A percentile compares a stretch with the other conserved stretches of the same genome.
These are phyloP conservation scores for Camelina laxa DNA, from an alignment of 345 rosid genomes.

Conservation along the genomic window DNA sequence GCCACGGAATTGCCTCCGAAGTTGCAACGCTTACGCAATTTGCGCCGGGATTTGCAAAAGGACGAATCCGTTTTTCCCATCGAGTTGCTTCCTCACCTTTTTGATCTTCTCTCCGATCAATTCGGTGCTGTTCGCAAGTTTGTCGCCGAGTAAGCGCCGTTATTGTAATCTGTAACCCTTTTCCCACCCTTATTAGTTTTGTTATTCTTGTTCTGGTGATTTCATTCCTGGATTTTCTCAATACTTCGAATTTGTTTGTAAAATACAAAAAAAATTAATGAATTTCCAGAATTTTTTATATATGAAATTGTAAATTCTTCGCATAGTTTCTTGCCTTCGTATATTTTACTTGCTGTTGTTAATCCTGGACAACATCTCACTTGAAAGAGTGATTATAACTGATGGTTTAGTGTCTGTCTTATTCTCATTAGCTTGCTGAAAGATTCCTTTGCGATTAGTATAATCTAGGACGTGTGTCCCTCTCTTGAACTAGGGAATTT, in stretches of 20 bases:
- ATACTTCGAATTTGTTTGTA: not conserved
- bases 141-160: constrained; percentile 64
- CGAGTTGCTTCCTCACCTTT: constrained; percentile 73
- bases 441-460: not conserved
- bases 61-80: constrained; percentile 52
- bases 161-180: not conserved
- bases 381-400: constrained; percentile 25
- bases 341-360: not conserved
- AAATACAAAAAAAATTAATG: not conserved
- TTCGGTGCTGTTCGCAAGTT: constrained; percentile 79
- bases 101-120: constrained; percentile 70
- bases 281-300: not conserved
- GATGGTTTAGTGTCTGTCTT: constrained; percentile 5
- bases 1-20: constrained; percentile 67
- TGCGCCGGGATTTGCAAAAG: constrained; percentile 56
- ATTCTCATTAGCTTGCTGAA: not conserved
- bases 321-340: not conserved
- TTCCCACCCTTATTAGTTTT: not conserved
- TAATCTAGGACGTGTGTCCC: constrained; percentile 1
- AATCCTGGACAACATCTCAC: constrained; percentile 4
- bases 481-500: constrained; percentile 12
- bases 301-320: not conserved
- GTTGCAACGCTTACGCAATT: constrained; percentile 63
- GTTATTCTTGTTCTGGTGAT: not conserved
- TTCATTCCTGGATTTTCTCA: not conserved